Conservation (phyloP, 2,329 filamentous ascomycete species). For the Nigrograna mackinnonii region DNA sequence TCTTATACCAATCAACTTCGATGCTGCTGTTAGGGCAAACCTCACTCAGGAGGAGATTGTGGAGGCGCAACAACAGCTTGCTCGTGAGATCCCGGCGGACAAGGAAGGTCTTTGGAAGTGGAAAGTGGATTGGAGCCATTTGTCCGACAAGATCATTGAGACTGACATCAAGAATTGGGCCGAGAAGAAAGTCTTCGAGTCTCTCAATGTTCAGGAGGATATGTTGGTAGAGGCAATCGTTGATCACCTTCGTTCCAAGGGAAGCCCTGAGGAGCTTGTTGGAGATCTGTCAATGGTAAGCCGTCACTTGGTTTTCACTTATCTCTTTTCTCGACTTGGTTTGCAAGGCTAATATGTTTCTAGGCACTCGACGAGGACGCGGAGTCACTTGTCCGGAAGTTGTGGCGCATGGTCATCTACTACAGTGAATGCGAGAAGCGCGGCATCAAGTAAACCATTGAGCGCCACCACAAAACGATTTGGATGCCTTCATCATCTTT, state of each 20-base stretch:
- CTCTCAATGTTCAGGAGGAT: constrained; percentile 94
- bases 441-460: constrained; percentile 59
- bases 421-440: constrained; percentile 94
- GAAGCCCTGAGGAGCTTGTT: constrained; percentile 76
- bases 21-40: constrained; percentile 46
- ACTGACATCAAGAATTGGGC: constrained; percentile 93
- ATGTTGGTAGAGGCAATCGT: constrained; percentile 92
- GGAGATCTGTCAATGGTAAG: constrained; percentile 82
- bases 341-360: constrained; percentile 38
- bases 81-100: constrained; percentile 86
- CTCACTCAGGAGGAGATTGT: constrained; percentile 87
- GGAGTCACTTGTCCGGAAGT: constrained; percentile 90
- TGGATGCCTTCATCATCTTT: too few relatives aligned
- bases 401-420: constrained; percentile 99
- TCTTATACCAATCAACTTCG: constrained; percentile 57
- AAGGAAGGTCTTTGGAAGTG: constrained; percentile 89
- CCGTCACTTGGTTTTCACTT: constrained; percentile 3
- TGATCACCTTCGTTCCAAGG: constrained; percentile 77
- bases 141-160: constrained; percentile 78
- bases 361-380: constrained; percentile 93
- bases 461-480: too few relatives aligned
- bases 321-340: too few relatives aligned
- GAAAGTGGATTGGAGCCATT: constrained; percentile 88
- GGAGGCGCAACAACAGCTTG: constrained; percentile 78
- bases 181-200: constrained; percentile 97